Evolutionary conservation across 371 early-diverging fungal genomes (phyloP), one percentile per base, ranked within the genome.

Genomic region (Mucor irregularis): DNA sequence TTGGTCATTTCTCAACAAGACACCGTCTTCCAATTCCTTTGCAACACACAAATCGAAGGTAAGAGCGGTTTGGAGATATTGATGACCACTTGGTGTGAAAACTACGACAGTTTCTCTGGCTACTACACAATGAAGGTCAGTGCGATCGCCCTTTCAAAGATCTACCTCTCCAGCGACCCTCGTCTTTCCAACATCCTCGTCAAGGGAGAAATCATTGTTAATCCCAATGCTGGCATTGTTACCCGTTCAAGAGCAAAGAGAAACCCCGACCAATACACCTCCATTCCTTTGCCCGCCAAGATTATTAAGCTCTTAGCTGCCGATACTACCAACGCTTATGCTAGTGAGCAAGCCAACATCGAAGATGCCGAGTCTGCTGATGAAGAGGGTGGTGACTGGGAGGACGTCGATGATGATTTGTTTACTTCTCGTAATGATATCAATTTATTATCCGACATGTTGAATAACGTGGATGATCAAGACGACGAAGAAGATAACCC

Each of bases 191-290:
- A 57, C 16, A 71, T 95, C 44, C 68, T 79, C 30, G 93, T 93
- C 29, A 84, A 90, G 55, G 95, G 96, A 42, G 91, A 93, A 30
- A 71, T 91, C 53, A 85, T 92, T 53, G 85, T 86, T 17, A 77
- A 81, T 19, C 84, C 83, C n/a, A 77, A 85, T 49, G 73, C 61
- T 48, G 74, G 72, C 13, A 83, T 86, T 50, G 73, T 83, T 26
- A 88, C 86, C 8, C 72, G 88, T 46, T 85, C 84, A 17, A 73
- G 69, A 64, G 67, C 83, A 40, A 78, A 74, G 51, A 61, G 66
- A 30, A 69, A 81, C 33, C 90, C 91, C 26, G 91, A 93, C 33
- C 87, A 90, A 51, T 94, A 84, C 70, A 87, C 87, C 4, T 68
- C 76, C 22, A 81, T 94, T 28, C 85, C 93, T 4, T 86, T 92